Percentiles rank a stretch among this genome's conserved stretches.
phyloP scores from a whole-genome alignment of 495 filamentous ascomycete species.

The Daldinia concentrica region DNA sequence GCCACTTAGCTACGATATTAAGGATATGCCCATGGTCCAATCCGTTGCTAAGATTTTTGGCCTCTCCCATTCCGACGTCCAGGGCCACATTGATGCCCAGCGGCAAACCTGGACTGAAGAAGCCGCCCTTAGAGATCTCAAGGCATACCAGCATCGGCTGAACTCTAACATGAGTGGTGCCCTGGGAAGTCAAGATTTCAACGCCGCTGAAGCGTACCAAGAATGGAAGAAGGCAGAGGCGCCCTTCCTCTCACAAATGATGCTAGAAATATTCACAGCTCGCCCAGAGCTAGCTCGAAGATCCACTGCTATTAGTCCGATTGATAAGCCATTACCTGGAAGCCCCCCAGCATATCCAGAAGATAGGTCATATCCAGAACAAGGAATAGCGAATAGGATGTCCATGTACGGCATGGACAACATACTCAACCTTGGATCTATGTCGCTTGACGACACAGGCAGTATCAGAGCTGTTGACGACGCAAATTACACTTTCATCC shows the following conservation, averaged over 20 bases:
- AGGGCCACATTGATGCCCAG: slow-evolving; percentile 84
- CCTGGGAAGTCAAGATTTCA: slow-evolving; percentile 84
- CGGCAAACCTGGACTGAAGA: slow-evolving; percentile 87
- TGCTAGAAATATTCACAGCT: slow-evolving; percentile 85
- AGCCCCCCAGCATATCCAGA: slow-evolving; percentile 52
- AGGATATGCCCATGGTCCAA: slow-evolving; percentile 95
- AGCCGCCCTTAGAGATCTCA: slow-evolving; percentile 88
- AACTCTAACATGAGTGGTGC: slow-evolving; percentile 79
- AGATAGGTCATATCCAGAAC: slow-evolving; percentile 66
- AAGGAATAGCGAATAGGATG: slow-evolving; percentile 59
- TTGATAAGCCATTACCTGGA: slow-evolving; percentile 58
- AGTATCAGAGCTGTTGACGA: slow-evolving; percentile 63
- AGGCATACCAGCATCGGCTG: slow-evolving; percentile 88
- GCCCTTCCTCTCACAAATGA: slow-evolving; percentile 87
- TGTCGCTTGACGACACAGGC: slow-evolving; percentile 69
- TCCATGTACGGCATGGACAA: slow-evolving; percentile 76
- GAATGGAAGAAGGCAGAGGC: slow-evolving; percentile 87
- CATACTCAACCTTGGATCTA: slow-evolving; percentile 76
- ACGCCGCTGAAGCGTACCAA: slow-evolving; percentile 88
- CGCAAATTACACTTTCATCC: slow-evolving; percentile 82
- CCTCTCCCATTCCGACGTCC: slow-evolving; percentile 75
- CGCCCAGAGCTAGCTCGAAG: slow-evolving; percentile 85
- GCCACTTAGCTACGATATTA: slow-evolving; percentile 87
- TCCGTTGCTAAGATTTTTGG: slow-evolving; percentile 86
- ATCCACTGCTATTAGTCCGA: slow-evolving; percentile 42